Conservation (phyloP, 2,329 filamentous ascomycete species). For the Epicoccum nigrum region DNA sequence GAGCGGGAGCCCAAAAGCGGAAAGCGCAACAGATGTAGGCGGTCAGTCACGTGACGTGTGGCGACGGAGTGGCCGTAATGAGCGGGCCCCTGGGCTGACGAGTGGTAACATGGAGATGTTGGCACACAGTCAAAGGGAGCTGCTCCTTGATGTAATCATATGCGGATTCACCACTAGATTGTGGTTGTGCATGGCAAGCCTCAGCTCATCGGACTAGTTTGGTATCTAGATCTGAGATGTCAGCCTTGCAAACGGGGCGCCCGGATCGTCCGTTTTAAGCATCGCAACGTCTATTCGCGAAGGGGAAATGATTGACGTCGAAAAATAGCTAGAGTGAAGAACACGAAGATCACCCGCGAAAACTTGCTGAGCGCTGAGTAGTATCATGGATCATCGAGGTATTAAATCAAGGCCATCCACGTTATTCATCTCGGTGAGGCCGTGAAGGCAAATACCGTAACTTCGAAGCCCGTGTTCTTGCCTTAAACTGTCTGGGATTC, state of each 20-base stretch:
- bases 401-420: neutral
- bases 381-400: constrained; percentile 8
- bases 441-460: constrained; percentile 8
- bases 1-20: neutral
- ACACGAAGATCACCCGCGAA: constrained; percentile 8
- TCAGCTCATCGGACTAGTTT: constrained; percentile 12
- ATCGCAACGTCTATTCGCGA: constrained; percentile 9
- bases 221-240: constrained; percentile 13
- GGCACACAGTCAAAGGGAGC: neutral
- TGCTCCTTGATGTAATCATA: neutral
- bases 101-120: neutral
- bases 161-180: neutral
- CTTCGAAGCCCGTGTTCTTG: neutral
- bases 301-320: constrained; percentile 9
- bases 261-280: constrained; percentile 8
- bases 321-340: neutral
- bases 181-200: constrained; percentile 1
- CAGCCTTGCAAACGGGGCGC: constrained; percentile 19
- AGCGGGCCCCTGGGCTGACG: neutral
- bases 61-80: constrained; percentile 12
- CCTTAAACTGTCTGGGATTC: neutral
- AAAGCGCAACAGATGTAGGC: neutral
- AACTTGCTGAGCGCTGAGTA: neutral
- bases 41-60: constrained; percentile 11
- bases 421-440: constrained; percentile 11